phyloP scores from a whole-genome alignment of 2,329 filamentous ascomycete species.

The Phialophora macrospora region DNA sequence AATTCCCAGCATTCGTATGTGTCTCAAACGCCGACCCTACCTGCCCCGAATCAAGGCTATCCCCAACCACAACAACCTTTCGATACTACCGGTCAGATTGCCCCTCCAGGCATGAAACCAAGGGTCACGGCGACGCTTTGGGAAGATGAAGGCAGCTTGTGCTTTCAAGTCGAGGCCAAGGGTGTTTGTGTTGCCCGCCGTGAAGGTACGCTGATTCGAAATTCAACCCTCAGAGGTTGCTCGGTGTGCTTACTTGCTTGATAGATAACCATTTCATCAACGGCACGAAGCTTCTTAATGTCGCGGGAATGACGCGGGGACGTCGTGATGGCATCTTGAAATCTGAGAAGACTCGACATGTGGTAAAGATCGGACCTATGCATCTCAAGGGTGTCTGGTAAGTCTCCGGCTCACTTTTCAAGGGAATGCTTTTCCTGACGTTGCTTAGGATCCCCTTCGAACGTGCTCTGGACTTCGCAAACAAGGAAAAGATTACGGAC shows the following conservation, averaged over 20 bases:
- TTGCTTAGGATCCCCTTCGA: constrained; percentile 88
- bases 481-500: constrained; percentile 99
- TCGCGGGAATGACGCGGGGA: constrained; percentile 96
- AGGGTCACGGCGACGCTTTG: constrained; percentile 94
- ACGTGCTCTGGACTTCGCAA: constrained; percentile 95
- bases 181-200: constrained; percentile 93
- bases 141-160: constrained; percentile 97
- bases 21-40: constrained; percentile 30
- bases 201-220: constrained; percentile 67
- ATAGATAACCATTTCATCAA: constrained; percentile 99
- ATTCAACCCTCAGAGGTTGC: background rate
- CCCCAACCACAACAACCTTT: constrained; percentile 62
- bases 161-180: constrained; percentile 95
- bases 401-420: constrained; percentile 43
- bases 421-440: constrained; percentile 23
- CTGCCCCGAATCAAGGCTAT: constrained; percentile 47
- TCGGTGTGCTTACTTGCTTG: constrained; percentile 24
- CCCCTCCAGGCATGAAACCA: constrained; percentile 93
- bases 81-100: constrained; percentile 89
- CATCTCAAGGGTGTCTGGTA: constrained; percentile 97
- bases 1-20: constrained; percentile 35
- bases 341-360: constrained; percentile 94
- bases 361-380: constrained; percentile 99
- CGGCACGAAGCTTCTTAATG: constrained; percentile 93
- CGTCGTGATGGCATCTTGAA: constrained; percentile 95